phyloP scores from a whole-genome alignment of 257 asterid species.

The Ballota nigra region DNA sequence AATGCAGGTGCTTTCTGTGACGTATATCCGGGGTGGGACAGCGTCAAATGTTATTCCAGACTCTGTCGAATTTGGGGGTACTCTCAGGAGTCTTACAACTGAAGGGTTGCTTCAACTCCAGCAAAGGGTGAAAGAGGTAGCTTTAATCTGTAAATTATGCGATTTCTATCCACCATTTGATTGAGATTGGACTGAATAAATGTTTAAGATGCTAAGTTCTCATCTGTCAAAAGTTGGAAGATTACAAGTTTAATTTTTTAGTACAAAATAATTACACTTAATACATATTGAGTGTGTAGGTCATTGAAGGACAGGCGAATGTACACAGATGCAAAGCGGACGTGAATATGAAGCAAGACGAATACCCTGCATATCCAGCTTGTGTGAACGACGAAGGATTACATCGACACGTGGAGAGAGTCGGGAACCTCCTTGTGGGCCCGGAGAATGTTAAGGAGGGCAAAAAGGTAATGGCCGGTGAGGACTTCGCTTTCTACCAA shows the following conservation, averaged over 20 bases:
- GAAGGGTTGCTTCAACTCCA: slow-evolving; percentile 68
- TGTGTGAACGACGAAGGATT: slow-evolving; percentile 53
- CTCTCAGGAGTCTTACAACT: slow-evolving; percentile 79
- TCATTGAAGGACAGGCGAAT: slow-evolving; percentile 64
- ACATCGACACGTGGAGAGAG: slow-evolving; percentile 53
- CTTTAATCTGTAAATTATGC: background rate
- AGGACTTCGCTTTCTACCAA: slow-evolving; percentile 82
- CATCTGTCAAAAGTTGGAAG: background rate
- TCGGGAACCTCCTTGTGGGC: slow-evolving; percentile 60
- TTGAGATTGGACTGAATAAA: background rate
- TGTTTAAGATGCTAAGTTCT: background rate
- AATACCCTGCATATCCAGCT: slow-evolving; percentile 66
- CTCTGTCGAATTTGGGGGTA: slow-evolving; percentile 71
- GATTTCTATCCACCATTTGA: too few relatives aligned
- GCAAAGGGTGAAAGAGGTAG: slow-evolving; percentile 77
- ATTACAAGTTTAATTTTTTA: background rate
- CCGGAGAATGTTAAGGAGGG: slow-evolving; percentile 42
- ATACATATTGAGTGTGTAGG: slow-evolving; percentile 31
- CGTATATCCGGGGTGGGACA: slow-evolving; percentile 69
- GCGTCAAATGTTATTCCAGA: slow-evolving; percentile 61
- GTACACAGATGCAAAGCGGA: slow-evolving; percentile 65
- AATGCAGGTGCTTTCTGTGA: slow-evolving; percentile 75
- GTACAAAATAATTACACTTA: background rate
- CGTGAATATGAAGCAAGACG: slow-evolving; percentile 48
- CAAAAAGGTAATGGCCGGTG: slow-evolving; percentile 71